Evolutionary conservation across 2,329 filamentous ascomycete species (phyloP).

Genomic region (Madurella mycetomatis): DNA sequence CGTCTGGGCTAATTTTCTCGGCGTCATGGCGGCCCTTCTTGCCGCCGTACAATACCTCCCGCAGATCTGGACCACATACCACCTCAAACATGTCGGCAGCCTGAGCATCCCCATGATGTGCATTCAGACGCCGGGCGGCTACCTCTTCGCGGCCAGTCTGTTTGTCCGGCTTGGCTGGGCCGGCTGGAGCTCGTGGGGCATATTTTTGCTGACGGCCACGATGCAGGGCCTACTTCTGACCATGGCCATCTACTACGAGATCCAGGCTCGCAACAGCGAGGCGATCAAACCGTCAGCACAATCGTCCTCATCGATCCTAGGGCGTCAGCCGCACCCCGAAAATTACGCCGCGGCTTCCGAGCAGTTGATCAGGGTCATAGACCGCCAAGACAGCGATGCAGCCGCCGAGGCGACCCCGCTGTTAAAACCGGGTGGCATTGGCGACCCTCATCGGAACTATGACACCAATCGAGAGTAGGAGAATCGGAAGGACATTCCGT

Average conservation of each 20-base stretch:
- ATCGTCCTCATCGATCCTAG: conserved; percentile 25
- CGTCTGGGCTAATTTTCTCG: conserved; percentile 80
- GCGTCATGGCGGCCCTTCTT: conserved; percentile 71
- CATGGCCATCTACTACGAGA: conserved; percentile 77
- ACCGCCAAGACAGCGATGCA: conserved; percentile 48
- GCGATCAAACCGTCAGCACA: conserved; percentile 19
- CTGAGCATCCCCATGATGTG: conserved; percentile 97
- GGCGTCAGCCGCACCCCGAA: conserved; percentile 42
- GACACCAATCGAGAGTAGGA: conserved; percentile 28
- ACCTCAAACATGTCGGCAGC: conserved; percentile 79
- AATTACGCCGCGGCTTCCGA: conserved; percentile 49
- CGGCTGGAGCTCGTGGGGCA: conserved; percentile 94
- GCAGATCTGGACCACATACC: conserved; percentile 89
- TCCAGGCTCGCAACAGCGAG: conserved; percentile 34
- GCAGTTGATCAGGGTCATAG: conserved; percentile 46
- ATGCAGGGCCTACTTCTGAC: conserved; percentile 77
- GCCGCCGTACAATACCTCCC: conserved; percentile 90
- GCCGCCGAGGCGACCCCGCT: conserved; percentile 48
- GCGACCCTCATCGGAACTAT: conserved; percentile 40
- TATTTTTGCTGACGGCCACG: conserved; percentile 79
- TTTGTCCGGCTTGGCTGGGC: conserved; percentile 71
- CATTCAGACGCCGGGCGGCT: conserved; percentile 90
- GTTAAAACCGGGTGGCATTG: conserved; percentile 47
- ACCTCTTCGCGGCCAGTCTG: conserved; percentile 83
- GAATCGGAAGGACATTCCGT: conserved; percentile 15